Conservation (phyloP, 257 asterid genomes). For the Fraxinus quadrangulata region DNA sequence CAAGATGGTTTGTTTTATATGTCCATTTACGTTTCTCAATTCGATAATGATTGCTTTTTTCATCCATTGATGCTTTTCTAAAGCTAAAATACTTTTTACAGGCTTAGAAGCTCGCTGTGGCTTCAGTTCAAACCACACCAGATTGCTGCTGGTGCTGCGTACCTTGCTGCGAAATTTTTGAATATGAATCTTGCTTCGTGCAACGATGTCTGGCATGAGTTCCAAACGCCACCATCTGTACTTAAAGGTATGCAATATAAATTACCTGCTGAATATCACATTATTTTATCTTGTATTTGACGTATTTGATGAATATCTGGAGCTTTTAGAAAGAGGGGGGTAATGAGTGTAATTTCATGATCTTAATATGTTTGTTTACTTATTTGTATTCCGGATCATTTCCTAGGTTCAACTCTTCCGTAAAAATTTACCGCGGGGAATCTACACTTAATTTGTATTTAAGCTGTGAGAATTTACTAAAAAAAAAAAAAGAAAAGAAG, state of each 20-base stretch:
- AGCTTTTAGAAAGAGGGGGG: not conserved
- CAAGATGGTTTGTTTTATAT: constrained; percentile 43
- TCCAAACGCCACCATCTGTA: constrained; percentile 76
- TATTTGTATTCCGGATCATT: not conserved
- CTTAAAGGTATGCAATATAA: constrained; percentile 59
- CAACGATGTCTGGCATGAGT: constrained; percentile 75
- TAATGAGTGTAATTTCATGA: not conserved
- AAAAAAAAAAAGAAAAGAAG: not conserved
- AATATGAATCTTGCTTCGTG: constrained; percentile 77
- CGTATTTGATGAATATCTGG: constrained; percentile 1
- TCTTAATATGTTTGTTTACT: too few relatives aligned
- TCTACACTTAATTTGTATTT: too few relatives aligned
- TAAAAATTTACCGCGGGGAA: not conserved
- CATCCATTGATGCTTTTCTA: constrained; percentile 9
- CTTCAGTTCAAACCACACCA: constrained; percentile 99
- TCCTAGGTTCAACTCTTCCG: not conserved
- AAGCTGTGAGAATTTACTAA: not conserved
- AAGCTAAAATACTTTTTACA: constrained; percentile 40
- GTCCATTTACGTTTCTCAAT: constrained; percentile 22
- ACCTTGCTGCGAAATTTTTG: constrained; percentile 86
- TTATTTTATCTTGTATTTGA: not conserved
- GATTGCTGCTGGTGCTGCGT: constrained; percentile 99
- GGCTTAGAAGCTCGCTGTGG: constrained; percentile 95
- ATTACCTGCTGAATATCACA: constrained; percentile 6
- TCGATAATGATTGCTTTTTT: not conserved